Percentiles rank a stretch among this genome's conserved stretches.
phyloP scores from a whole-genome alignment of 345 rosid species.

The Populus deltoides region DNA sequence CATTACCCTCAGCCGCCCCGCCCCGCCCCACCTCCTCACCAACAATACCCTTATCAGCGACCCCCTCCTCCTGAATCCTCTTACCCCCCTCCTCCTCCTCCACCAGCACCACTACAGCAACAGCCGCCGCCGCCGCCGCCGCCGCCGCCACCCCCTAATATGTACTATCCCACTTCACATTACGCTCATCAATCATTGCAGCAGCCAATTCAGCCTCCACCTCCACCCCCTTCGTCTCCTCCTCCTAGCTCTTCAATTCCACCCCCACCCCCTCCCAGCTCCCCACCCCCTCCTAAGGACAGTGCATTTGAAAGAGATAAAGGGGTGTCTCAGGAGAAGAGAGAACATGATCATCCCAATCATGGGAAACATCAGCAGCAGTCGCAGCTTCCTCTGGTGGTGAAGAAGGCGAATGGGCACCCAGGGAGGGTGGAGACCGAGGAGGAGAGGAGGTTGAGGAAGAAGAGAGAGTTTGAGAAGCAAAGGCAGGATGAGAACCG shows the following conservation, averaged over 20 bases:
- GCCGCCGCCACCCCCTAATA: not conserved
- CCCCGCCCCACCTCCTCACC: constrained; percentile 28
- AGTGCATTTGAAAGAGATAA: constrained; percentile 41
- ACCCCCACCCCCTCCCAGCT: constrained; percentile 89
- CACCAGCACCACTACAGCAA: constrained; percentile 31
- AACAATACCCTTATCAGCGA: constrained; percentile 59
- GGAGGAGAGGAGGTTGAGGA: constrained; percentile 85
- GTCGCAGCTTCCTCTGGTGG: constrained; percentile 36
- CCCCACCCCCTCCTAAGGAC: constrained; percentile 79
- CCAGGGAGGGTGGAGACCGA: constrained; percentile 71
- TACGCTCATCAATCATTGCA: constrained; percentile 47
- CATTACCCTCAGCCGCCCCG: constrained; percentile 22
- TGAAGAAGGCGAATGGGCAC: constrained; percentile 47
- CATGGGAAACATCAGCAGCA: constrained; percentile 39
- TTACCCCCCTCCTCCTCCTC: constrained; percentile 54
- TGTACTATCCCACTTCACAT: constrained; percentile 54
- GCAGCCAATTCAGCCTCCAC: constrained; percentile 50
- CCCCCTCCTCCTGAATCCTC: constrained; percentile 62
- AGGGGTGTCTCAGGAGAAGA: constrained; percentile 37
- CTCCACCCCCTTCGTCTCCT: constrained; percentile 56
- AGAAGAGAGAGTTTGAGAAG: constrained; percentile 89
- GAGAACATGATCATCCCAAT: constrained; percentile 45
- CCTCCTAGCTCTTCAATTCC: constrained; percentile 52
- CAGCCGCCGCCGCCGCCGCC: constrained; percentile 21
- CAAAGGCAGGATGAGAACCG: constrained; percentile 71